Evolutionary conservation across 2,329 filamentous ascomycete genomes (phyloP).

Genomic region (Seiridium cupressi): DNA sequence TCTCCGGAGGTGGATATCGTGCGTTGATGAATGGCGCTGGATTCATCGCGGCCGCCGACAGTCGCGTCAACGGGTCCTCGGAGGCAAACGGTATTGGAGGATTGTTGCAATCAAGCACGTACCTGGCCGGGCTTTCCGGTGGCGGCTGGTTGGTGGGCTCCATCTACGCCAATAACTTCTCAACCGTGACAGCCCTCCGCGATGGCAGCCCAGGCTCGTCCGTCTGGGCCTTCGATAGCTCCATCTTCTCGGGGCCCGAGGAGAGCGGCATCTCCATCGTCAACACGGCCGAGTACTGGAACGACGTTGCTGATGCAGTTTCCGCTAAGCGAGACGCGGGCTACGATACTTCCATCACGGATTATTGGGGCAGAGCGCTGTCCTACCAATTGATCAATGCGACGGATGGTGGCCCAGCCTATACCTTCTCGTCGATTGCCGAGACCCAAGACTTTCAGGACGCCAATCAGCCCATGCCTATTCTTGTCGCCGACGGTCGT

Average conservation of each 20-base stretch:
- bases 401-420: constrained; percentile 62
- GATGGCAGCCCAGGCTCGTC: constrained; percentile 25
- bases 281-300: constrained; percentile 54
- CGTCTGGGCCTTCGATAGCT: constrained; percentile 34
- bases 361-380: constrained; percentile 71
- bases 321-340: constrained; percentile 60
- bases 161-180: constrained; percentile 75
- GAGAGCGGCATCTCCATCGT: constrained; percentile 23
- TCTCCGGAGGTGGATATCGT: constrained; percentile 71
- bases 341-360: constrained; percentile 66
- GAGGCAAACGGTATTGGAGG: constrained; percentile 62
- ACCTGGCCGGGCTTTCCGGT: constrained; percentile 71
- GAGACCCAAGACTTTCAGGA: constrained; percentile 58
- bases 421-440: constrained; percentile 73
- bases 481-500: constrained; percentile 70
- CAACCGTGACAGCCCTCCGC: constrained; percentile 47
- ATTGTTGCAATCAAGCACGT: constrained; percentile 68
- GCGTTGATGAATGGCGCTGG: constrained; percentile 71
- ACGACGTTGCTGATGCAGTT: constrained; percentile 56
- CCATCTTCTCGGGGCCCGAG: constrained; percentile 32
- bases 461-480: constrained; percentile 67
- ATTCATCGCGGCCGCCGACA: constrained; percentile 67
- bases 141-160: constrained; percentile 76
- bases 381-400: constrained; percentile 71
- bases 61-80: constrained; percentile 59